Base-by-base conservation (phyloP, 495 filamentous ascomycete genomes). In the Aspergillus haitiensis region DNA sequence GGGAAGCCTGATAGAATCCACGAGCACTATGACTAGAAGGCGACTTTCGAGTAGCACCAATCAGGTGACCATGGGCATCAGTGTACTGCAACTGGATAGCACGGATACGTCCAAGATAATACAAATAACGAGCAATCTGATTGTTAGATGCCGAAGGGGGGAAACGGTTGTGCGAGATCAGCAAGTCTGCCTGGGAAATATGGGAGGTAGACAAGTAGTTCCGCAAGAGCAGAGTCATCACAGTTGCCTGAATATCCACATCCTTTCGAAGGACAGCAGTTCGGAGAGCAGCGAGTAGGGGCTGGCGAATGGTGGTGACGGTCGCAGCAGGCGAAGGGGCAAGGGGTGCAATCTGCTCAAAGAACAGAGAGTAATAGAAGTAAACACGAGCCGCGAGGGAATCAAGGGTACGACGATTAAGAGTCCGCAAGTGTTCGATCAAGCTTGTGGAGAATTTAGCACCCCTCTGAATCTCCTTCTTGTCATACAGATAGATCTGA, bases 131-230 rank as follows among this genome's bases (percentile, higher is more conserved):
- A 21, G 94, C 93, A 67, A 98, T 94, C 76, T 98, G 94, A 69
- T 97, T 98, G 74, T 97, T 98, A 52, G 92, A 91, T 5, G 94
- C 94, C 65, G 90, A 90, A 40, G 89, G 79, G 33, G 94, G 95
- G 74, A 98, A 98, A 66, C 91, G 85, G 50, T 93, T 97, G 75
- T 98, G 95, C 34, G 89, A 90, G 60, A 98, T 91, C 55, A 98
- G 80, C 39, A 97, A 85, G 74, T 98, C 95, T 60, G 95, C 94
- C 79, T 98, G 94, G 18, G 91, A 86, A 74, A 98, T 97, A 72
- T 98, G 93, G 47, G 95, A 96, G 11, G 95, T 98, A 31, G 88
- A 86, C 62, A 98, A 85, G 71, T 98, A 98, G 74, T 93, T 98
- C 62, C 94, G 93, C 61, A 98, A 88, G 31, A 98, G 84, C 48